Evolutionary conservation across 306 rosid species (phyloP), one percentile per base, ranked within the genome.

Genomic region (Trifolium repens): DNA sequence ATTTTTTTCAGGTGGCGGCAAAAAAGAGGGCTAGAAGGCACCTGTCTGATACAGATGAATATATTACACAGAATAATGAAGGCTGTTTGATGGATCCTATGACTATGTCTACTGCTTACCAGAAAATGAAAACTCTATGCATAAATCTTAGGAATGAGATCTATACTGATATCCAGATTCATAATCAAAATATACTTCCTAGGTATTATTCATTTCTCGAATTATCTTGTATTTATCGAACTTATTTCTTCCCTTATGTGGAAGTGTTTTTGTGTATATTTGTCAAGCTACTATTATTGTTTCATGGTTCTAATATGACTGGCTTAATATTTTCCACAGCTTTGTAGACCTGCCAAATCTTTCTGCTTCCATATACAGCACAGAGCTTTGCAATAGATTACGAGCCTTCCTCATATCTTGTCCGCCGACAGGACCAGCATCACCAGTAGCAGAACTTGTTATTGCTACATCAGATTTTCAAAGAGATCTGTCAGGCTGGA

Each of bases 391-490:
- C 87, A 83, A 73, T 81, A 89, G 98, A 79, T 80, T 96, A 84
- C 93, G 91, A 15, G 84, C 90, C 65, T 96, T 96, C 87, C 98
- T 96, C 71, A 87, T 89, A 78, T 91, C 99, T 82, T 96, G 97
- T 85, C 98, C 99, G 61, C 99, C 99, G 5, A 24, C 88, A 0
- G 88, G 96, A 69, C 99, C 97, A 53, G 85, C 96, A 63, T 79
- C 96, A 40, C 94, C 96, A 1, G 99, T 96, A 10, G 97, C 97
- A 15, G 98, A 89, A 44, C 98, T 96, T 79, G 90, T 96, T 47
- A 92, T 92, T 54, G 96, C 98, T 58, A 89, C 98, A 35, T 90
- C 99, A 47, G 99, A 96, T 88, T 90, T 96, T 78, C 98, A 96
- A 72, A 89, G 90, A 88, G 92, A 96, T 80, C 90, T 96, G 67